Evolutionary conservation across 805 yeast species (phyloP).

Genomic region (Suhomyces sp.): DNA sequence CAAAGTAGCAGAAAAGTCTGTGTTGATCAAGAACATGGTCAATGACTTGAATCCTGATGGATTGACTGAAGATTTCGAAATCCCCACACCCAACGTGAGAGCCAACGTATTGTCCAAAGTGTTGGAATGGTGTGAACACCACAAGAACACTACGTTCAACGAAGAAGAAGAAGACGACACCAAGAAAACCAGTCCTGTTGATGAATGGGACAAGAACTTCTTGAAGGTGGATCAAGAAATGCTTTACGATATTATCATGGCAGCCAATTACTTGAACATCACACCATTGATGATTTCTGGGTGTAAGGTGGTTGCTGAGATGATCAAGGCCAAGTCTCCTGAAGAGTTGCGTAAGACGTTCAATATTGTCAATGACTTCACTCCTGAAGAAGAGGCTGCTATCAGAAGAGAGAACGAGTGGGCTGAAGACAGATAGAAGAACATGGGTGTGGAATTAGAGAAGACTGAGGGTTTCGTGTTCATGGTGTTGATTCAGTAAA

Average conservation of each 20-base stretch:
- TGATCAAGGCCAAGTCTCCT: conserved; percentile 78
- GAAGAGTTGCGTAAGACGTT: conserved; percentile 79
- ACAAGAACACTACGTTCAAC: conserved; percentile 74
- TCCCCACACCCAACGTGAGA: conserved; percentile 89
- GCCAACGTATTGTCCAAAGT: conserved; percentile 85
- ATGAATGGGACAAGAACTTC: conserved; percentile 94
- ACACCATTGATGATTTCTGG: conserved; percentile 75
- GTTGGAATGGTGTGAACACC: conserved; percentile 96
- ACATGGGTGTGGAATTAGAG: no score
- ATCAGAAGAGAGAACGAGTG: conserved; percentile 85
- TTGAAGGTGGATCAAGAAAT: conserved; percentile 90
- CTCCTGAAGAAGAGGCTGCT: conserved; percentile 86
- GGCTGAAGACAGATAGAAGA: conserved; percentile 74
- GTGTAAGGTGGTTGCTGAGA: conserved; percentile 78
- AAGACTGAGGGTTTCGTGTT: no score
- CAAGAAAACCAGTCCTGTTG: conserved; percentile 86
- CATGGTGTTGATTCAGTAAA: no score
- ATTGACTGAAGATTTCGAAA: conserved; percentile 69
- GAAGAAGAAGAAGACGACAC: conserved; percentile 81
- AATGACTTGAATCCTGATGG: conserved; percentile 63
- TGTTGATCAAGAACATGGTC: conserved; percentile 81
- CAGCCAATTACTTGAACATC: conserved; percentile 78
- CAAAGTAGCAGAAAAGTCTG: conserved; percentile 83
- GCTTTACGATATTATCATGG: conserved; percentile 76
- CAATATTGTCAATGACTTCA: conserved; percentile 78